A percentile compares a stretch with the other conserved stretches of the same genome.
Conservation (phyloP, 768 basidiomycete genomes). For the Amanita muscaria region DNA sequence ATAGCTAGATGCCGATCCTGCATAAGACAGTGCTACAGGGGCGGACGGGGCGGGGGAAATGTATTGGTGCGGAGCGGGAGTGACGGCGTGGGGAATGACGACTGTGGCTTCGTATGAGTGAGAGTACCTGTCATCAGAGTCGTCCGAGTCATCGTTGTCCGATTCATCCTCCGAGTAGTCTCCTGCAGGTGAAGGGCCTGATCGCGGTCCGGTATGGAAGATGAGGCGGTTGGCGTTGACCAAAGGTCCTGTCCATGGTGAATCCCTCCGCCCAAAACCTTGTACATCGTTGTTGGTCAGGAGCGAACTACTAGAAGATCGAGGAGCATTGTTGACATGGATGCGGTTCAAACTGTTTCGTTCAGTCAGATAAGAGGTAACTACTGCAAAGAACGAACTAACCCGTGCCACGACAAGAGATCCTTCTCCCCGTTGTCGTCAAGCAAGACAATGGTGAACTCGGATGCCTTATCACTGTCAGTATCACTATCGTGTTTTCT, state of each 20-base stretch:
- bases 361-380: neutral
- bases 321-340: conserved; percentile 21
- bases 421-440: conserved; percentile 26
- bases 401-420: conserved; percentile 36
- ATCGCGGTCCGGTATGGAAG: conserved; percentile 8
- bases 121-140: conserved; percentile 11
- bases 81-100: conserved; percentile 9
- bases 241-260: conserved; percentile 34
- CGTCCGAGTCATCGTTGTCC: conserved; percentile 22
- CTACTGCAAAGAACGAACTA: conserved; percentile 10
- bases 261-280: too few relatives aligned
- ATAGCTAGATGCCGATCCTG: neutral
- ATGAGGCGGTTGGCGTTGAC: conserved; percentile 22
- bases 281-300: too few relatives aligned
- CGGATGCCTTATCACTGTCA: conserved; percentile 14
- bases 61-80: neutral
- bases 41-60: neutral
- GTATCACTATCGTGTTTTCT: conserved; percentile 3
- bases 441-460: conserved; percentile 32
- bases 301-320: conserved; percentile 14
- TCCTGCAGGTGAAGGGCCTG: conserved; percentile 2
- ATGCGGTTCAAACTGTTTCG: conserved; percentile 20
- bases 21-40: neutral
- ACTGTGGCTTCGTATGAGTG: conserved; percentile 23
- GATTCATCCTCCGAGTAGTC: conserved; percentile 16